These are phyloP conservation scores for Lactarius vividus DNA, from an alignment of 768 basidiomycete species.

Conservation along the genomic window DNA sequence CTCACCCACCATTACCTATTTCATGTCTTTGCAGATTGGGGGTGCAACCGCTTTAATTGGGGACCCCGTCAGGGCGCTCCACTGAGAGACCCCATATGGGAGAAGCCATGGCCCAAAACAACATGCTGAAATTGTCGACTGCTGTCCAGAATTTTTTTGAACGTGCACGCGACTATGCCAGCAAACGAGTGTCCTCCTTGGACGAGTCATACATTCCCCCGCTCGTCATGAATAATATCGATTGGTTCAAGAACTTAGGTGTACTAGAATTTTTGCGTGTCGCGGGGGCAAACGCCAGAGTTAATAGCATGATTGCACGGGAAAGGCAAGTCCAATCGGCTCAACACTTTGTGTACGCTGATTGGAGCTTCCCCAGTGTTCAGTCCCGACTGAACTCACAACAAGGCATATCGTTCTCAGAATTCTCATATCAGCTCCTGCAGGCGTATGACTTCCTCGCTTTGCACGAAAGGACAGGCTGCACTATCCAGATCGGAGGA, in stretches of 20 bases:
- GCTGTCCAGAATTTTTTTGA: slow-evolving; percentile 74
- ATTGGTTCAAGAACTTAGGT: slow-evolving; percentile 73
- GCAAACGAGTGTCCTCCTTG: slow-evolving; percentile 21
- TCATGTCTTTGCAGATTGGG: slow-evolving; percentile 63
- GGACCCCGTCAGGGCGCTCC: slow-evolving; percentile 88
- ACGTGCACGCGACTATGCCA: slow-evolving; percentile 61
- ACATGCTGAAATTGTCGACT: slow-evolving; percentile 59
- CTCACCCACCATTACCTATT: background rate
- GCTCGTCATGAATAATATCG: slow-evolving; percentile 60
- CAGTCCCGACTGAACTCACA: slow-evolving; percentile 73
- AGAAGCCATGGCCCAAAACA: slow-evolving; percentile 54
- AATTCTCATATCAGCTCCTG: slow-evolving; percentile 95
- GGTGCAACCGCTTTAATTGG: slow-evolving; percentile 96
- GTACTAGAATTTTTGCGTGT: slow-evolving; percentile 82
- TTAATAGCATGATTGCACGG: slow-evolving; percentile 85
- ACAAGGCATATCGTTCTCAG: slow-evolving; percentile 95
- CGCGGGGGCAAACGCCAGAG: slow-evolving; percentile 75
- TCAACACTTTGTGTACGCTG: background rate
- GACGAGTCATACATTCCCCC: slow-evolving; percentile 30
- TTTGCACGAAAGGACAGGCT: slow-evolving; percentile 60
- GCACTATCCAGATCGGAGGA: slow-evolving; percentile 89
- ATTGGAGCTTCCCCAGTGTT: slow-evolving; percentile 50
- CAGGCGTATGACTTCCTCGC: slow-evolving; percentile 95
- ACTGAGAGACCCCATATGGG: slow-evolving; percentile 75
- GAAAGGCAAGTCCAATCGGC: slow-evolving; percentile 63